Evolutionary conservation across 2,329 filamentous ascomycete species (phyloP).

Genomic region (Dryadomyces sulphureus): DNA sequence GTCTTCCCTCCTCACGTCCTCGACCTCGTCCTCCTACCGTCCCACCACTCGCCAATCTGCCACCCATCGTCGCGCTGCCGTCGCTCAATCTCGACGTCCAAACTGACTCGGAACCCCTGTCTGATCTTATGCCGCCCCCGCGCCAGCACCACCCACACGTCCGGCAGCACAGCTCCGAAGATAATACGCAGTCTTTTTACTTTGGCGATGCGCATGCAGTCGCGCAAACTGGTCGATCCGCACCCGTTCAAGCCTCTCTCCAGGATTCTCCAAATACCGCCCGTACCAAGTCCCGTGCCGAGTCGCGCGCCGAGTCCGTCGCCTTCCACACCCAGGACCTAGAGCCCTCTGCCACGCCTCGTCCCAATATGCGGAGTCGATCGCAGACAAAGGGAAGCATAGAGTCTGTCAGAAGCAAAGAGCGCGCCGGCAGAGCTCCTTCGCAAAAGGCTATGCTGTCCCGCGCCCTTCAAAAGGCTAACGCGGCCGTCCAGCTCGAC

Average conservation of each 20-base stretch:
- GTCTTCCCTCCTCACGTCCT: slow-evolving; percentile 1
- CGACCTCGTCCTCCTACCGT: slow-evolving; percentile 7
- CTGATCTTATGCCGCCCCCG: neutral
- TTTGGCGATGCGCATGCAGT: slow-evolving; percentile 7
- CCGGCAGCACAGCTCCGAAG: slow-evolving; percentile 11
- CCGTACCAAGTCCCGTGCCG: neutral
- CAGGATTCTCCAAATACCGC: neutral
- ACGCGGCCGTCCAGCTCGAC: slow-evolving; percentile 87
- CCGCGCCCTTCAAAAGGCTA: slow-evolving; percentile 87
- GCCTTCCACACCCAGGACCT: neutral
- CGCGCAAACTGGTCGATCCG: neutral
- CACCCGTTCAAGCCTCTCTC: neutral
- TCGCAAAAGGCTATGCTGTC: slow-evolving; percentile 94
- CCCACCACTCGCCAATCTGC: slow-evolving; percentile 22
- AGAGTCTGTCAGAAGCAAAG: slow-evolving; percentile 23
- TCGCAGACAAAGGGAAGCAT: slow-evolving; percentile 30
- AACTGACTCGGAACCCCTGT: slow-evolving; percentile 8
- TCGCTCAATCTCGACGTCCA: slow-evolving; percentile 23
- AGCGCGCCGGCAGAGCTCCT: slow-evolving; percentile 26
- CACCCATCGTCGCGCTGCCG: slow-evolving; percentile 25
- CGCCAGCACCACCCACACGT: slow-evolving; percentile 3
- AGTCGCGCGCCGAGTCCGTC: neutral
- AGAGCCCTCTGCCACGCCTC: neutral
- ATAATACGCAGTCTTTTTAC: slow-evolving; percentile 9
- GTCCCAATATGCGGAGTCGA: slow-evolving; percentile 28